Conservation (phyloP, 495 filamentous ascomycete species). For the Aspergillus campestris region DNA sequence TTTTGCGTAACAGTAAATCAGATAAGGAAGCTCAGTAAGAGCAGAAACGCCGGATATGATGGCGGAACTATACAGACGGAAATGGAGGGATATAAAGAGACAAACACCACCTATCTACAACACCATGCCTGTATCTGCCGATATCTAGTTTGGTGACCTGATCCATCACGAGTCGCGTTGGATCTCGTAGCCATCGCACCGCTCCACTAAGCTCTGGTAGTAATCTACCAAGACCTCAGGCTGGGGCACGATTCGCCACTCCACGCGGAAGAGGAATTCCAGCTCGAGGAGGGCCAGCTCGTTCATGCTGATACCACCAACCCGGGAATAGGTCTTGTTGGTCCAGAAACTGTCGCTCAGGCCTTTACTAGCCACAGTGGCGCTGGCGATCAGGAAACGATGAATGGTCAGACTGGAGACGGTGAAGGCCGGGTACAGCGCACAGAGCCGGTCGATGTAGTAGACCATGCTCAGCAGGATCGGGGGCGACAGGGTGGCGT, state of each 20-base stretch:
- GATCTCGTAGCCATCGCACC: slow-evolving; percentile 53
- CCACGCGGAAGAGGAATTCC: slow-evolving; percentile 82
- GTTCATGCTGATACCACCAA: slow-evolving; percentile 80
- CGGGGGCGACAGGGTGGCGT: slow-evolving; percentile 86
- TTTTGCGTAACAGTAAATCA: neutral
- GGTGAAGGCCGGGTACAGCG: slow-evolving; percentile 84
- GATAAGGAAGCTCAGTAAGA: slow-evolving; percentile 1
- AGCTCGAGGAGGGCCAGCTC: slow-evolving; percentile 91
- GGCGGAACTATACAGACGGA: too few species aligned
- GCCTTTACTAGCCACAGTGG: slow-evolving; percentile 91
- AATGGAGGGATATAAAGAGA: too few species aligned
- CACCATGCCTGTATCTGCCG: too few species aligned
- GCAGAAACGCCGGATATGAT: neutral
- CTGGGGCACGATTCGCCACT: slow-evolving; percentile 95
- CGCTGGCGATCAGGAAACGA: slow-evolving; percentile 90
- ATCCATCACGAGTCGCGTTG: slow-evolving; percentile 17
- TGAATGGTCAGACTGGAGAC: slow-evolving; percentile 93
- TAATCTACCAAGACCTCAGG: slow-evolving; percentile 90
- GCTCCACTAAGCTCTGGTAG: slow-evolving; percentile 75
- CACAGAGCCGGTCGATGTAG: slow-evolving; percentile 94
- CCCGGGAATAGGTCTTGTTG: slow-evolving; percentile 87
- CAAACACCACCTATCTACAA: neutral
- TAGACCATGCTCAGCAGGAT: slow-evolving; percentile 99
- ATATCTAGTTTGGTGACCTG: neutral
- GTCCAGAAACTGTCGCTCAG: slow-evolving; percentile 97